Percentiles rank a stretch among this genome's conserved stretches.
Evolutionary conservation across 148 eudicot genomes (phyloP).

Genomic region (Rhododendron ovatum): DNA sequence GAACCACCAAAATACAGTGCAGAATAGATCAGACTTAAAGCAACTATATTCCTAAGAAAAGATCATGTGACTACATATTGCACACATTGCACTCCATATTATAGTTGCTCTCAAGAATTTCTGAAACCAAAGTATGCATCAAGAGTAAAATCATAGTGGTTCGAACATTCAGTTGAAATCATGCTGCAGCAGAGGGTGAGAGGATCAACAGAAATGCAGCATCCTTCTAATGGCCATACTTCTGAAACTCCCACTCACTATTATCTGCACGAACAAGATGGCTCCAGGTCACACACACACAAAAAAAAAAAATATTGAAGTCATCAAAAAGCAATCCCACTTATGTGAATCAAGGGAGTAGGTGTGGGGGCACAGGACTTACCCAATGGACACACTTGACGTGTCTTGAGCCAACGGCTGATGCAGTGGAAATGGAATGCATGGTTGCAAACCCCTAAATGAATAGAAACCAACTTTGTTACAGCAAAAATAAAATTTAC

Average conservation of each 20-base stretch:
- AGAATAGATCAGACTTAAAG: not conserved
- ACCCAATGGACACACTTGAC: conserved; percentile 91
- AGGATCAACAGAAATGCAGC: not conserved
- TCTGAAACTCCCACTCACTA: conserved; percentile 95
- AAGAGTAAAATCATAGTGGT: not conserved
- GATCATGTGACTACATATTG: not conserved
- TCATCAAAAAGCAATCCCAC: not conserved
- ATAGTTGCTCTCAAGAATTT: not conserved
- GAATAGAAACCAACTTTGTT: conserved; percentile 9
- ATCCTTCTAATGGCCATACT: conserved; percentile 68
- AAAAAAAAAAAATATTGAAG: not conserved
- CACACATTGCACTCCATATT: not conserved
- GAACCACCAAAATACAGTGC: conserved; percentile 1
- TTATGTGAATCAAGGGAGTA: not conserved
- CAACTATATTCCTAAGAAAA: not conserved
- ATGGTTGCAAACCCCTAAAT: conserved; percentile 63
- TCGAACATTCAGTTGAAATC: not conserved
- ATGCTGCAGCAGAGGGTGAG: not conserved
- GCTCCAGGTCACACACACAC: not conserved
- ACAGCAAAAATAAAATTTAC: not conserved
- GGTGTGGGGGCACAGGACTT: conserved; percentile 18
- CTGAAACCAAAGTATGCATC: not conserved
- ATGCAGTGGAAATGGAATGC: conserved; percentile 94
- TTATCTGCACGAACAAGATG: conserved; percentile 47
- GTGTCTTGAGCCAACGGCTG: conserved; percentile 91